phyloP scores from a whole-genome alignment of 2,329 filamentous ascomycete genomes.

The Cytospora piceicola region DNA sequence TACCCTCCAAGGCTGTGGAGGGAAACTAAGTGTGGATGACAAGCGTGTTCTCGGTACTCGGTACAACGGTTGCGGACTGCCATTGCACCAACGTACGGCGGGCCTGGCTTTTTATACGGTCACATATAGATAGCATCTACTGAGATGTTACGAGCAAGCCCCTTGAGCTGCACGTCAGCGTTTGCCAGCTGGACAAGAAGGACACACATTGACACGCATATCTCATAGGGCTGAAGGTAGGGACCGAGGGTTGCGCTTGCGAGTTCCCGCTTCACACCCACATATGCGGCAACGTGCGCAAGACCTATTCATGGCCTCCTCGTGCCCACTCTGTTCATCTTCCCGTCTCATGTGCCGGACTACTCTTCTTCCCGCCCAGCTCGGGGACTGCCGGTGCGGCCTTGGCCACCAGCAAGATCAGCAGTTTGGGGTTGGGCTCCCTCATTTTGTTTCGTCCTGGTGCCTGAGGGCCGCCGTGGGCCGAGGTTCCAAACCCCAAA shows the following conservation, averaged over 20 bases:
- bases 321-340: neutral
- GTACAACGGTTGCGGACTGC: neutral
- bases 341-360: neutral
- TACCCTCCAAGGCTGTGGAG: conserved; percentile 22
- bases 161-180: neutral
- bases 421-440: neutral
- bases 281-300: conserved; percentile 24
- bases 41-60: conserved; percentile 6
- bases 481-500: conserved; percentile 8
- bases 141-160: conserved; percentile 7
- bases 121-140: conserved; percentile 11
- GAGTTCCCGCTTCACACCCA: conserved; percentile 20
- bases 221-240: conserved; percentile 30
- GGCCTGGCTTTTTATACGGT: neutral
- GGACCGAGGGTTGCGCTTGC: conserved; percentile 18
- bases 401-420: neutral
- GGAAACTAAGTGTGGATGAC: conserved; percentile 19
- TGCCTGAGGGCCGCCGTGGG: conserved; percentile 16
- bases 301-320: conserved; percentile 14
- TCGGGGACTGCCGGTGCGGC: conserved; percentile 9
- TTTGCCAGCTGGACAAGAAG: neutral
- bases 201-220: conserved; percentile 1
- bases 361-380: neutral
- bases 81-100: neutral
- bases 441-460: conserved; percentile 3